phyloP scores from a whole-genome alignment of 257 asterid genomes.

The Jacaranda mimosifolia region DNA sequence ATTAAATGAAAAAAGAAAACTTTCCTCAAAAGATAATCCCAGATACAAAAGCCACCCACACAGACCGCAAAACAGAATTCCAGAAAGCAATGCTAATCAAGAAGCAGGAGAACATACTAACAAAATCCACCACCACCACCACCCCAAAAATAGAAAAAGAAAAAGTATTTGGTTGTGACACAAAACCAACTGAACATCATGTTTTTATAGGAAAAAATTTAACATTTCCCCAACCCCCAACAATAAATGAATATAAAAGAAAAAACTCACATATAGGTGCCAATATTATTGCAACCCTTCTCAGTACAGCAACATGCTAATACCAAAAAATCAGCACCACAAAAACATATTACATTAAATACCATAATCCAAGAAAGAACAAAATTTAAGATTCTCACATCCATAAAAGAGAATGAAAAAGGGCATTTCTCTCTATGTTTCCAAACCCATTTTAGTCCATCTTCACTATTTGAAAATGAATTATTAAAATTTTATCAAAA shows the following conservation, averaged over 20 bases:
- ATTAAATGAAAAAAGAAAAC: no score
- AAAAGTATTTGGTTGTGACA: not conserved
- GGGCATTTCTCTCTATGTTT: no score
- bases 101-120: not conserved
- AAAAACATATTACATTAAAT: not conserved
- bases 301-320: not conserved
- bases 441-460: no score
- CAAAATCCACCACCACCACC: not conserved
- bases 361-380: not conserved
- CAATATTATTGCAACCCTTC: slow-evolving; percentile 1
- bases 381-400: not conserved
- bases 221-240: not conserved
- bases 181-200: not conserved
- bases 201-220: not conserved
- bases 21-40: not conserved
- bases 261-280: not conserved
- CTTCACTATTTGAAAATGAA: no score
- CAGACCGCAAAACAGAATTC: not conserved
- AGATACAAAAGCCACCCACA: no score
- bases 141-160: not conserved
- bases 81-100: not conserved
- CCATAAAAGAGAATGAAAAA: not conserved
- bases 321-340: not conserved
- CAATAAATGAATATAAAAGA: not conserved
- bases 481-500: no score